Conservation (phyloP, 257 asterid species). For the Oldenlandia corymbosa region DNA sequence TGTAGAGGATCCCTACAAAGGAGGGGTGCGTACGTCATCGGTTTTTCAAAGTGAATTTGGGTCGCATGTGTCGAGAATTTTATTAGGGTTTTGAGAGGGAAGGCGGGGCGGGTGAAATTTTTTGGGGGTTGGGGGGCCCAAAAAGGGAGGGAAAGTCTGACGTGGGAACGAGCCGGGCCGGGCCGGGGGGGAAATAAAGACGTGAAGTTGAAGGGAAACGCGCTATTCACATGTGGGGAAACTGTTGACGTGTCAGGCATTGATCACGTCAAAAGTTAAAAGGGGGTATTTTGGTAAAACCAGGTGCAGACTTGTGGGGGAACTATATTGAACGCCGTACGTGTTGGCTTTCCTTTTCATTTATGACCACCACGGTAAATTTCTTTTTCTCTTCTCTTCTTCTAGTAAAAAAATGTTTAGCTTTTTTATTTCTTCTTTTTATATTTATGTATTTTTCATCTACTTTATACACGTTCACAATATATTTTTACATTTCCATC, state of each 20-base stretch:
- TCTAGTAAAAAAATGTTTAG: too few species aligned
- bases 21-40: constrained; percentile 9
- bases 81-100: constrained; percentile 31
- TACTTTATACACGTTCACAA: too few species aligned
- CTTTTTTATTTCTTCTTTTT: too few species aligned
- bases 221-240: constrained; percentile 34
- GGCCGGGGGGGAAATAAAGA: constrained; percentile 17
- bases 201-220: constrained; percentile 54
- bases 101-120: neutral
- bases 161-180: too few species aligned
- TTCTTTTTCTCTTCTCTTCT: neutral
- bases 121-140: constrained; percentile 26
- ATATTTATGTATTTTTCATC: too few species aligned
- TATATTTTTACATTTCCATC: too few species aligned
- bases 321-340: constrained; percentile 14
- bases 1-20: constrained; percentile 7
- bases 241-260: constrained; percentile 43
- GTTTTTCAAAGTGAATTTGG: constrained; percentile 38
- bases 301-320: neutral
- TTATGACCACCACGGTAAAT: constrained; percentile 17
- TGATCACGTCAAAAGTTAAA: constrained; percentile 34
- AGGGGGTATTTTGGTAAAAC: constrained; percentile 1
- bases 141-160: constrained; percentile 15
- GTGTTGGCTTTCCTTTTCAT: neutral
- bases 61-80: constrained; percentile 41